phyloP scores from a whole-genome alignment of 176 grass and related monocot species.

The Triticum dicoccoides region DNA sequence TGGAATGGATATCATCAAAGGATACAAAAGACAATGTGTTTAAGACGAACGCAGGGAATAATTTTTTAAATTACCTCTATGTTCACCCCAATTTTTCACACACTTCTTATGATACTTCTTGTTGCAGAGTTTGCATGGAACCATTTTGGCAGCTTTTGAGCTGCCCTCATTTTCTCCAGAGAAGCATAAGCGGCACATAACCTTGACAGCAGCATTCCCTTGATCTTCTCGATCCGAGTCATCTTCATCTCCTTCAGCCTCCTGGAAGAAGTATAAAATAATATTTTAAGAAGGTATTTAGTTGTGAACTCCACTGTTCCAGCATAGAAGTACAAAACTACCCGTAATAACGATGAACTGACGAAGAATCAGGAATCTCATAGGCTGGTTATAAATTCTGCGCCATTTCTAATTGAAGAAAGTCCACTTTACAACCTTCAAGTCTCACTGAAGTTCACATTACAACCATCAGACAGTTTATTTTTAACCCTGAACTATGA shows the following conservation, averaged over 20 bases:
- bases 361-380: background rate
- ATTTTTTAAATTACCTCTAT: slow-evolving; percentile 59
- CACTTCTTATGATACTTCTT: slow-evolving; percentile 94
- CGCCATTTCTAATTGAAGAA: background rate
- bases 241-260: slow-evolving; percentile 48
- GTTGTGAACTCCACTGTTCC: background rate
- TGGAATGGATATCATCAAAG: slow-evolving; percentile 23
- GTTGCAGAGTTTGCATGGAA: slow-evolving; percentile 87
- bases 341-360: background rate
- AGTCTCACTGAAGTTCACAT: background rate
- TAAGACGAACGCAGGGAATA: background rate
- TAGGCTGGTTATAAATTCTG: background rate
- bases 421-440: background rate
- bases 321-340: background rate
- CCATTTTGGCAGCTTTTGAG: slow-evolving; percentile 85
- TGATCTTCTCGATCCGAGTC: slow-evolving; percentile 47
- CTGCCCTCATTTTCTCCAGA: slow-evolving; percentile 89
- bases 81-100: slow-evolving; percentile 86
- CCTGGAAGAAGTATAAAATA: slow-evolving; percentile 27
- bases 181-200: slow-evolving; percentile 91
- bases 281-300: background rate
- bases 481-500: background rate
- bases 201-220: slow-evolving; percentile 66
- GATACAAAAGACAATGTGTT: background rate
- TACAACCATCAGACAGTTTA: background rate